Evolutionary conservation across 192 early-diverging fungal genomes (phyloP).

Genomic region (Coemansia sp.): DNA sequence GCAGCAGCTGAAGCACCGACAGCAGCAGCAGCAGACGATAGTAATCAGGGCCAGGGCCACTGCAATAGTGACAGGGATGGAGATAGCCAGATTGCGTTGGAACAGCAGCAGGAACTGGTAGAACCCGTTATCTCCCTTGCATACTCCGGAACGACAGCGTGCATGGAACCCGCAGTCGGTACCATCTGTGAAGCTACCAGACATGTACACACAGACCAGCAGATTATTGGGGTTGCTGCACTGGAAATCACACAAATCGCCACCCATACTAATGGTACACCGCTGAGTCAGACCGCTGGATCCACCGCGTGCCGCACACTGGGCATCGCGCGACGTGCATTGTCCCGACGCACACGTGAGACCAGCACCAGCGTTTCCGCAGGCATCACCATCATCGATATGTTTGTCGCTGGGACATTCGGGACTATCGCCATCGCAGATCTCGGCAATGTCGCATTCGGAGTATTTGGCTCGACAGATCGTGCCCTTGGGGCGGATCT

Average conservation of each 20-base stretch:
- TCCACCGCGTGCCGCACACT: conserved; percentile 63
- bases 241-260: conserved; percentile 61
- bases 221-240: conserved; percentile 59
- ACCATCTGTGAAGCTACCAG: conserved; percentile 68
- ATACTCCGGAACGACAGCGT: conserved; percentile 57
- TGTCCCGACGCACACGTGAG: conserved; percentile 68
- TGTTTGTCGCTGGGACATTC: conserved; percentile 72
- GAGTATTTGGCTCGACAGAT: conserved; percentile 75
- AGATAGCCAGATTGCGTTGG: conserved; percentile 55
- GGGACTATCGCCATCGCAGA: conserved; percentile 70
- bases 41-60: conserved; percentile 40
- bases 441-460: conserved; percentile 77
- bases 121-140: conserved; percentile 59
- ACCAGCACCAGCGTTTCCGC: conserved; percentile 40
- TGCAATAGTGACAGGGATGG: conserved; percentile 53
- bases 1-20: conserved; percentile 51
- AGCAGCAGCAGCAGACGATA: conserved; percentile 34
- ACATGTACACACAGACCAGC: conserved; percentile 57
- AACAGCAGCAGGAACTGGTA: conserved; percentile 57
- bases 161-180: conserved; percentile 66
- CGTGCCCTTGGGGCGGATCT: conserved; percentile 55
- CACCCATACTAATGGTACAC: conserved; percentile 57
- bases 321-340: conserved; percentile 72
- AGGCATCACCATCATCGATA: conserved; percentile 65
- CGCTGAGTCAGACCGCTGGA: conserved; percentile 55